Evolutionary conservation across 257 asterid species (phyloP), one percentile per base, ranked within the genome.

Genomic region (Nicotiana noctiflora): DNA sequence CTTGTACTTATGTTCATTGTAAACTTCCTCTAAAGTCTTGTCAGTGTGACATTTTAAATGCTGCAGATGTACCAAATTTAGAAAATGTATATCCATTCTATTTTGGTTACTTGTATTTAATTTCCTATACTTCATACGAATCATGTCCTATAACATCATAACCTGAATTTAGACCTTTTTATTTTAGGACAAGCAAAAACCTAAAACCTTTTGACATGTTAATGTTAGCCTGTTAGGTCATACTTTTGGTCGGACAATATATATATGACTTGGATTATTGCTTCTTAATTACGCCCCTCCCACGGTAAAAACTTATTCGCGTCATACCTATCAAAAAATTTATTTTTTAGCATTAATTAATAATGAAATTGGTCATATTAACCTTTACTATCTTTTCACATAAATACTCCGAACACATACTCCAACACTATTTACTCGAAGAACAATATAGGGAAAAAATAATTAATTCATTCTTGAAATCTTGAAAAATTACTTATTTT

Each of bases 1-100:
- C 79, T 74, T 40, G 21, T 13, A 40, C 56, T 25, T 60, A 55
- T 70, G 5, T 29, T 12, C 60, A 17, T 59, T 70, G 18, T 19
- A 51, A 72, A 63, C 51, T 23, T 21, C 40, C 25, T 79, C 80
- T 79, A 75, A 76, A 57, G 88, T 85, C 82, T 31, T 80, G 80
- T 82, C 84, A 76, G 75, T 80, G 27, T 52, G 61, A 74, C 79
- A 64, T 2, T 81, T 67, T 79, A 60, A 40, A 60, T 77, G 62
- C 62, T 13, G 13, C 61, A 62, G 53, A 21, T 49, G 9, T 37
- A 15, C 62, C 13, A 60, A 8, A 62, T 46, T 32, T 46, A 23
- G 53, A 62, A 79, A 46, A 62, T 60, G 4, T 40, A 25, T 32
- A 18, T 13, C 75, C 8, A 8, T 79, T 46, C 75, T 62, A 44